Conservation (phyloP, 2,329 filamentous ascomycete species). For the Fusarium virguliforme region DNA sequence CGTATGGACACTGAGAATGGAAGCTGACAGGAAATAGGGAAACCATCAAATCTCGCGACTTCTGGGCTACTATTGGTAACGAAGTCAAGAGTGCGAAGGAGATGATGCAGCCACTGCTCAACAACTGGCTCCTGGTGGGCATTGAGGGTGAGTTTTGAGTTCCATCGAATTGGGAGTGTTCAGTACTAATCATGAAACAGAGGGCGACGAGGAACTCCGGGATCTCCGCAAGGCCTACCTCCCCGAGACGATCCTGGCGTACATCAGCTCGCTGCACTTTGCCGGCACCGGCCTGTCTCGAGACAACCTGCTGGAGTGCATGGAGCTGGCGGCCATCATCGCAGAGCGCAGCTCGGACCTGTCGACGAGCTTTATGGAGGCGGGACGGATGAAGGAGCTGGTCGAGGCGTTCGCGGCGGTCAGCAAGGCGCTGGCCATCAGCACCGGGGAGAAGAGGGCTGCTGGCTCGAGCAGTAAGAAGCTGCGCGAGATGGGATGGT, state of each 20-base stretch:
- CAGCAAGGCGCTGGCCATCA: constrained; percentile 79
- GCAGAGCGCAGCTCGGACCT: constrained; percentile 80
- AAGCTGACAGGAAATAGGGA: constrained; percentile 53
- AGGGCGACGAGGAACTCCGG: constrained; percentile 74
- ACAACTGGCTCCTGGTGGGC: constrained; percentile 73
- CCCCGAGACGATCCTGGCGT: constrained; percentile 88
- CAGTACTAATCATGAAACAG: constrained; percentile 52
- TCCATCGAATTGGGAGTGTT: not conserved
- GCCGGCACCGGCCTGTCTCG: constrained; percentile 82
- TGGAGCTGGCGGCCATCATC: constrained; percentile 86
- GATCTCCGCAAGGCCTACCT: constrained; percentile 84
- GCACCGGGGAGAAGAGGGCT: constrained; percentile 69
- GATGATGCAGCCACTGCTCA: constrained; percentile 74
- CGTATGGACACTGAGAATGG: not conserved
- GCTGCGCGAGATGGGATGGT: constrained; percentile 75
- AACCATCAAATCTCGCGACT: constrained; percentile 61
- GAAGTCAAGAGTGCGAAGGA: constrained; percentile 70
- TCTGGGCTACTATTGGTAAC: constrained; percentile 69
- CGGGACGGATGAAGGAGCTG: constrained; percentile 81
- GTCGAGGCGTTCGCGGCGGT: constrained; percentile 83
- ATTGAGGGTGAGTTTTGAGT: constrained; percentile 66
- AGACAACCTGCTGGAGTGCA: constrained; percentile 84
- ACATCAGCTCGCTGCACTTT: constrained; percentile 85
- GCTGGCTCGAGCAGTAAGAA: constrained; percentile 70
- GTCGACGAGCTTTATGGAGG: constrained; percentile 74